phyloP scores from a whole-genome alignment of 306 rosid species.

The Cucumis cinereus region DNA sequence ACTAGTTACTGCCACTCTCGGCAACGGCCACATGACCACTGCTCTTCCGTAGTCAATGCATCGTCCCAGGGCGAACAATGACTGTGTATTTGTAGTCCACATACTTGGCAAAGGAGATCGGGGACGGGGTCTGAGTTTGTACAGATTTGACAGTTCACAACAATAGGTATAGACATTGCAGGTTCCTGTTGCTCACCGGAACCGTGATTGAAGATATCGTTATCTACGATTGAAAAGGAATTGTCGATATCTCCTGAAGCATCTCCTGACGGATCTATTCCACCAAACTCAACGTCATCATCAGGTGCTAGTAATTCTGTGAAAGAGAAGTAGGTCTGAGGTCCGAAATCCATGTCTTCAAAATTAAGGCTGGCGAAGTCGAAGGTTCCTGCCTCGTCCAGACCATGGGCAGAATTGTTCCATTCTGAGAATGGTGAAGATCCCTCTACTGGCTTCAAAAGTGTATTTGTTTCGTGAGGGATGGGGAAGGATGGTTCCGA shows the following conservation, averaged over 20 bases:
- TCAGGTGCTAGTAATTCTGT: slow-evolving; percentile 61
- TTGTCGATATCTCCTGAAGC: slow-evolving; percentile 27
- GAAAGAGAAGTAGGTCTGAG: slow-evolving; percentile 64
- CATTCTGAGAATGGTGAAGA: slow-evolving; percentile 24
- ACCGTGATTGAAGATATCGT: slow-evolving; percentile 21
- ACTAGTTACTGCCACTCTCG: slow-evolving; percentile 57
- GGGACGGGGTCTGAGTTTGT: slow-evolving; percentile 44
- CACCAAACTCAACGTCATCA: slow-evolving; percentile 40
- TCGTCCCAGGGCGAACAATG: slow-evolving; percentile 61
- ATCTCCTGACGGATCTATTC: slow-evolving; percentile 33
- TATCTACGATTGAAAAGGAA: slow-evolving; percentile 10
- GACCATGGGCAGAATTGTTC: slow-evolving; percentile 25
- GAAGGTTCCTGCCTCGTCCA: slow-evolving; percentile 25
- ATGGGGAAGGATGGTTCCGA: slow-evolving; percentile 17
- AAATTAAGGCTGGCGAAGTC: slow-evolving; percentile 30
- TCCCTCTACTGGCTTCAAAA: slow-evolving; percentile 19
- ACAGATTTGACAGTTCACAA: slow-evolving; percentile 37
- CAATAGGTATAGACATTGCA: slow-evolving; percentile 7
- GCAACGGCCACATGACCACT: slow-evolving; percentile 69
- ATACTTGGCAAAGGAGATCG: slow-evolving; percentile 56
- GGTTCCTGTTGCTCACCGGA: slow-evolving; percentile 17
- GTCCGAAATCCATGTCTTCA: slow-evolving; percentile 51
- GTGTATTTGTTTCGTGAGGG: slow-evolving; percentile 17
- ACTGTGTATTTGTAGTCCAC: slow-evolving; percentile 59
- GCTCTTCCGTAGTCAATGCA: slow-evolving; percentile 17